Evolutionary conservation across 345 rosid genomes (phyloP), one percentile per base, ranked within the genome.

Genomic region (Aegle marmelos): DNA sequence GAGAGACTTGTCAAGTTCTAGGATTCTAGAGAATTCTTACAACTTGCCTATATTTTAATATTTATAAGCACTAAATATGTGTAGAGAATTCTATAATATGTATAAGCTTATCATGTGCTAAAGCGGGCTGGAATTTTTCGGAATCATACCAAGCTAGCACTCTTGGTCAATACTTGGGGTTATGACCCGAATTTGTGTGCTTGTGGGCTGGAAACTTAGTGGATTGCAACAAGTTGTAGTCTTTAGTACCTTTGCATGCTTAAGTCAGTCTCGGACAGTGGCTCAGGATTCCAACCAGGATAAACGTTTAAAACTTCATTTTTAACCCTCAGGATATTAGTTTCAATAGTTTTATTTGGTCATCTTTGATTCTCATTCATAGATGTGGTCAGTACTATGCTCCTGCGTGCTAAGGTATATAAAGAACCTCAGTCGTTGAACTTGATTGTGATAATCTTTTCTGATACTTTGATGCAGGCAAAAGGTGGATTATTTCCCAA

Each of bases 401-500:
- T 64, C 30, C 3, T 6, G 17, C 39, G 4, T 45, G 59, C 48
- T 48, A 14, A 7, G 39, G 30, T 62, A 61, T 21, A 21, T 61
- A 41, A 65, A 75, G 56, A 37, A 30, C 36, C 54, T 19, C 19
- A 21, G n/a, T 24, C 5, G 48, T 53, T 54, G 61, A 27, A 34
- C 64, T 54, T 34, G 70, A 25, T 53, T 66, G 64, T 65, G 21
- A 14, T 53, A 27, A 45, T 56, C 10, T 62, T 13, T 73, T 64
- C 30, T 73, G 48, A 74, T 76, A 37, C 65, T 67, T 39, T 82
- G 73, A 22, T 81, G 82, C 89, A 92, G 95, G 87, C 73, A 68
- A 74, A 63, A 69, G 80, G 74, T 69, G 86, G 79, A 77, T 11
- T 61, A 58, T 79, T 72, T 21, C 54, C 72, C 74, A 82, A 83